These are phyloP conservation scores for Circinella minor DNA, from an alignment of 371 early-diverging fungal species.

Conservation along the genomic window DNA sequence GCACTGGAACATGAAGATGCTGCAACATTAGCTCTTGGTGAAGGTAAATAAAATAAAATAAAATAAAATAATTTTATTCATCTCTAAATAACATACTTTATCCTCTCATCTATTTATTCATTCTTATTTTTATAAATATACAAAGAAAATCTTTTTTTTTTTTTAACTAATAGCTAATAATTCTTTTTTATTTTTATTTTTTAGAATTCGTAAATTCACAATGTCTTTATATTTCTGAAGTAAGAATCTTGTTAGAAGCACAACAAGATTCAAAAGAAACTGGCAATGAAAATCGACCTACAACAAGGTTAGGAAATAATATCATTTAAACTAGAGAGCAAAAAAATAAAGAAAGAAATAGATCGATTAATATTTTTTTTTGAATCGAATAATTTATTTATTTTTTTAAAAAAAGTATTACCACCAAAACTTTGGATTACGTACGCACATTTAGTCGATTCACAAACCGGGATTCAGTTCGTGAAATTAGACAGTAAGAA, in stretches of 20 bases:
- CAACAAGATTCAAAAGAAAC: conserved; percentile 53
- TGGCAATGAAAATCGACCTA: conserved; percentile 38
- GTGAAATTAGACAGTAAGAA: conserved; percentile 81
- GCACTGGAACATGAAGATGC: conserved; percentile 77
- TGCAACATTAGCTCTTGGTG: conserved; percentile 71
- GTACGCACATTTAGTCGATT: conserved; percentile 83
- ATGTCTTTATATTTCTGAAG: conserved; percentile 88
- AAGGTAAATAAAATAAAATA: conserved; percentile 47
- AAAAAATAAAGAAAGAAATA: not conserved
- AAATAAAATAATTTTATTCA: not conserved
- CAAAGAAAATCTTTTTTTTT: no score
- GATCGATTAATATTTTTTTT: not conserved
- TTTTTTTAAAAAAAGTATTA: conserved; percentile 50
- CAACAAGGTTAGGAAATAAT: conserved; percentile 38
- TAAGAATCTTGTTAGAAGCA: conserved; percentile 79
- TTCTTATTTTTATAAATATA: not conserved
- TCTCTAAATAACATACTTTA: not conserved
- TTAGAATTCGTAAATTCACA: conserved; percentile 80
- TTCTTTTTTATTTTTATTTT: not conserved
- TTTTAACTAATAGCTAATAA: not conserved
- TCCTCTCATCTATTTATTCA: no score
- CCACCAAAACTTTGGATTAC: conserved; percentile 81
- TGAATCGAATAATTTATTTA: no score
- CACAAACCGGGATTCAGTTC: conserved; percentile 83
- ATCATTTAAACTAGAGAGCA: not conserved